These are phyloP conservation scores for Bryoglossum gracile DNA, from an alignment of 495 filamentous ascomycete species.

Conservation along the genomic window DNA sequence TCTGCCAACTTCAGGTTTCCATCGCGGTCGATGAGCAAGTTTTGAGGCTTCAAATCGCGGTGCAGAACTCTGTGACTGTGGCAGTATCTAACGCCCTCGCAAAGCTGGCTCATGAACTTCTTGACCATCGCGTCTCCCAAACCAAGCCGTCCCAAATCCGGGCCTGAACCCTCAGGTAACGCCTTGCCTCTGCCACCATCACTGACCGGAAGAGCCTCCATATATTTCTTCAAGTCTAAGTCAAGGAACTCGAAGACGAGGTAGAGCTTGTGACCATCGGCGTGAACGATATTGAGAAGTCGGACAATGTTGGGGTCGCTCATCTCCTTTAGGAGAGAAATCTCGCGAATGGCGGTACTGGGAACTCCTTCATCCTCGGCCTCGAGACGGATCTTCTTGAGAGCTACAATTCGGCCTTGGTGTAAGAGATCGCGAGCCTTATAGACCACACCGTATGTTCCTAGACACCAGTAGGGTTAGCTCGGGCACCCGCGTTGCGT, in stretches of 20 bases:
- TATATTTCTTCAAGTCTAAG: conserved; percentile 94
- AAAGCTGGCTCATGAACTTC: conserved; percentile 94
- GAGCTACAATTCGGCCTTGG: conserved; percentile 74
- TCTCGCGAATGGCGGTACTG: conserved; percentile 93
- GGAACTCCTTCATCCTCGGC: conserved; percentile 97
- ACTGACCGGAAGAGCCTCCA: conserved; percentile 89
- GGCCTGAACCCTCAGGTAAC: conserved; percentile 68
- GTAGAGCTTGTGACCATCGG: conserved; percentile 94
- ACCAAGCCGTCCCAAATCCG: conserved; percentile 62
- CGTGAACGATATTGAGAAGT: conserved; percentile 90
- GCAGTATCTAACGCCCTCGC: conserved; percentile 88
- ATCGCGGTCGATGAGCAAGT: conserved; percentile 87
- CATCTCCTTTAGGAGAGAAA: conserved; percentile 95
- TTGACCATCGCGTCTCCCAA: conserved; percentile 88
- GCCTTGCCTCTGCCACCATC: conserved; percentile 87
- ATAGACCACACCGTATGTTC: conserved; percentile 90
- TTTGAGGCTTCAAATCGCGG: conserved; percentile 96
- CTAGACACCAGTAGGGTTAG: conserved; percentile 36
- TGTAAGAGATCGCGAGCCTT: conserved; percentile 79
- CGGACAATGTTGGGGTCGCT: conserved; percentile 90
- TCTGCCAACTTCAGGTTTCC: conserved; percentile 96
- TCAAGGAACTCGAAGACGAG: conserved; percentile 94
- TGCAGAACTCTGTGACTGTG: conserved; percentile 93
- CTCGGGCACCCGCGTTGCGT: neutral
- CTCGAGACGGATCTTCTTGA: conserved; percentile 98